Evolutionary conservation across 179 eudicot species (phyloP).

Genomic region (Camellia oleifera): DNA sequence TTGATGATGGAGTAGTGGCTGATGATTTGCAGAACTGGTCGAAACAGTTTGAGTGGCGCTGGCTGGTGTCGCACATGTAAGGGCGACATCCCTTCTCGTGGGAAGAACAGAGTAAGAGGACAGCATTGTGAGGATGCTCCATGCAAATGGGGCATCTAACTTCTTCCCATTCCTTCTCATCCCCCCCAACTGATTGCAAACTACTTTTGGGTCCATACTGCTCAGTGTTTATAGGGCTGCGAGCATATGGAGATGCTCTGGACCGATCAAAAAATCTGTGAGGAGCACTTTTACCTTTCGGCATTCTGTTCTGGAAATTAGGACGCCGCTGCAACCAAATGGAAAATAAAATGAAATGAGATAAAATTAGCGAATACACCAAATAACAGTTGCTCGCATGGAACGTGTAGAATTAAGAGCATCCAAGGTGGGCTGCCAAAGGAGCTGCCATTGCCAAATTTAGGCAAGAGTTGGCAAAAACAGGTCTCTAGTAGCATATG

Average conservation of each 20-base stretch:
- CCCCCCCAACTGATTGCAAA: conserved; percentile 25
- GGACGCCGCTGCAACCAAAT: too few relatives aligned
- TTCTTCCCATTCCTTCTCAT: conserved; percentile 50
- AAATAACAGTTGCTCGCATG: too few relatives aligned
- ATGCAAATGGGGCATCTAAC: conserved; percentile 56
- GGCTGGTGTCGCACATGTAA: conserved; percentile 66
- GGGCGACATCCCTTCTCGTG: conserved; percentile 53
- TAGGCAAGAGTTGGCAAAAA: too few relatives aligned
- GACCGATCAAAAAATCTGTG: too few relatives aligned
- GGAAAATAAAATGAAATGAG: too few relatives aligned
- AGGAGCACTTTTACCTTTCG: too few relatives aligned
- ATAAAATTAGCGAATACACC: too few relatives aligned
- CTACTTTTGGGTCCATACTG: conserved; percentile 21
- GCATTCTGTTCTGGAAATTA: too few relatives aligned
- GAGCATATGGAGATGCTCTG: conserved; percentile 38
- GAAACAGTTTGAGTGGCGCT: conserved; percentile 57
- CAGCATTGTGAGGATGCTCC: conserved; percentile 59
- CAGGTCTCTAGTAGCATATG: too few relatives aligned
- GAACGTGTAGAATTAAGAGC: too few relatives aligned
- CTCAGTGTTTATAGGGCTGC: conserved; percentile 27
- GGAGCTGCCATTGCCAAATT: too few relatives aligned
- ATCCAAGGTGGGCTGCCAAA: too few relatives aligned
- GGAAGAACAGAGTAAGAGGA: conserved; percentile 52
- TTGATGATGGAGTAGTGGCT: conserved; percentile 5
- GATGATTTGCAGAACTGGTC: conserved; percentile 56